phyloP scores from a whole-genome alignment of 768 basidiomycete genomes.

The Coprinopsis marcescibilis region DNA sequence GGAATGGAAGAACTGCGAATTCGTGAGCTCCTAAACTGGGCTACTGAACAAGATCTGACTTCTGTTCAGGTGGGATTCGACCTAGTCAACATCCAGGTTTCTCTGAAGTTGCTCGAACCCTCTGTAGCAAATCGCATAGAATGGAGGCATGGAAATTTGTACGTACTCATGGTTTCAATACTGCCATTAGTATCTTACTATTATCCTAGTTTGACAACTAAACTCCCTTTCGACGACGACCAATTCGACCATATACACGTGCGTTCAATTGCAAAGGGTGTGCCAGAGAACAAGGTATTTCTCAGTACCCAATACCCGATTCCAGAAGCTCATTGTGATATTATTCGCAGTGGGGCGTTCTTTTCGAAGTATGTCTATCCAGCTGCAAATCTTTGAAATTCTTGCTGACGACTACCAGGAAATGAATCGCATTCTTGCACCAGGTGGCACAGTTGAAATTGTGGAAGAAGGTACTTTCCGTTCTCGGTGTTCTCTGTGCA shows the following conservation, averaged over 20 bases:
- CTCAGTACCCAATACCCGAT: no score
- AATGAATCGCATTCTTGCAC: slow-evolving; percentile 61
- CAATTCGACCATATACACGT: slow-evolving; percentile 82
- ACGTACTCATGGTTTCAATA: slow-evolving; percentile 11
- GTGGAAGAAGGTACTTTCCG: slow-evolving; percentile 58
- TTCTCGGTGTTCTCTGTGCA: not conserved
- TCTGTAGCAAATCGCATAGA: slow-evolving; percentile 51
- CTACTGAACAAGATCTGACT: not conserved
- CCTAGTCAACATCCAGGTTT: slow-evolving; percentile 68
- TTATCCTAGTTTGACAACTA: slow-evolving; percentile 56
- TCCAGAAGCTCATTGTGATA: no score
- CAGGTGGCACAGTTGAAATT: slow-evolving; percentile 66
- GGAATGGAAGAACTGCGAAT: slow-evolving; percentile 58
- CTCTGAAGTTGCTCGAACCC: slow-evolving; percentile 44
- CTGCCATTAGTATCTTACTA: not conserved
- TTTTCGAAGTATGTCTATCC: slow-evolving; percentile 51
- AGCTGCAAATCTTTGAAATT: not conserved
- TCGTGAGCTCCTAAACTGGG: slow-evolving; percentile 36
- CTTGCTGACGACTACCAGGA: slow-evolving; percentile 41
- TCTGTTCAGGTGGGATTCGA: slow-evolving; percentile 66
- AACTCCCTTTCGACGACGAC: slow-evolving; percentile 76
- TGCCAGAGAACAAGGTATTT: slow-evolving; percentile 76
- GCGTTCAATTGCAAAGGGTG: slow-evolving; percentile 54
- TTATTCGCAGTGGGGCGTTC: slow-evolving; percentile 51
- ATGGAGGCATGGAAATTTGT: slow-evolving; percentile 82